Evolutionary conservation across 176 grass and related monocot genomes (phyloP), one percentile per base, ranked within the genome.

Genomic region (Avena atlantica): DNA sequence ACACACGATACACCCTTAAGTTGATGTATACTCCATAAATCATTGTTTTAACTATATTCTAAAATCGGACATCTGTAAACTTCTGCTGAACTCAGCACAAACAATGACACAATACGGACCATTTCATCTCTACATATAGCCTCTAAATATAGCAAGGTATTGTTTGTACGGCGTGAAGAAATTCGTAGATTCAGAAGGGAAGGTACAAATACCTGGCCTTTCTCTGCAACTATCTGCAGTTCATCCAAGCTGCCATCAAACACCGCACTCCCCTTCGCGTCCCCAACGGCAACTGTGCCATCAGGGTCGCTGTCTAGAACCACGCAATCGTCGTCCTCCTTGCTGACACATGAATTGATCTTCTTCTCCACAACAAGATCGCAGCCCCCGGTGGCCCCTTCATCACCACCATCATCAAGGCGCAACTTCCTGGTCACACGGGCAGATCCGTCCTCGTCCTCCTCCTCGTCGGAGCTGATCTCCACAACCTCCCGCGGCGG

Each of bases 161-260:
- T 14, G 50, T 12, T 14, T 51, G 50, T 14, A 65, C 47, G 65
- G 58, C 62, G 84, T 56, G 52, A 1, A 25, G 2, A 44, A 13
- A 82, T 71, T 85, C 4, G 13, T 66, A 34, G 31, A 8, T 66
- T 8, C 70, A 64, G 20, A 74, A 89, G 21, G 70, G 36, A 69
- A 79, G 79, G 12, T 74, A 57, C 15, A 80, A 77, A 76, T 90
- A 98, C 97, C 87, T 74, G 84, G 63, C 97, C 97, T 85, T 96
- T 99, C 89, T 94, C 90, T 0, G 87, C 97, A 21, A 99, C 92
- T 65, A 99, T 92, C 74, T 88, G 85, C 70, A 99, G 57, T 55
- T 99, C 97, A 89, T 96, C 92, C 0, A 89, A 91, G 9, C 89
- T 60, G 36, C 14, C 86, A 73, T 90, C 91, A 4, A 2, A 2